Evolutionary conservation across 2,329 filamentous ascomycete genomes (phyloP), one percentile per base, ranked within the genome.

Genomic region (Ceratocystis smalleyi): DNA sequence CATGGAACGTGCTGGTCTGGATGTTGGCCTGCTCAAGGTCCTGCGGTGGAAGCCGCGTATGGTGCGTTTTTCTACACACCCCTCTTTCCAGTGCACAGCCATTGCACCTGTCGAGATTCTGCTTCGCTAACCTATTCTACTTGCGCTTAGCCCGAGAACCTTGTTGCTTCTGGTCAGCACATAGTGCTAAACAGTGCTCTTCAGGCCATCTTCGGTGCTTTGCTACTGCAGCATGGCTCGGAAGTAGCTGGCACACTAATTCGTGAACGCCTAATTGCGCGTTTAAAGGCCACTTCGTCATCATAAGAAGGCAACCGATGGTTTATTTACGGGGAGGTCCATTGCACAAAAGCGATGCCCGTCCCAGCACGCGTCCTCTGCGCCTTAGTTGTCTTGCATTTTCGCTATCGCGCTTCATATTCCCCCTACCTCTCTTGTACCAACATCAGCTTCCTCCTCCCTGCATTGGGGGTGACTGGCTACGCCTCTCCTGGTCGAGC

Each of bases 11-110:
- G 74, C 99, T 67, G 92, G 87, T 15, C 74, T 81, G 47, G 80
- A 83, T 32, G 85, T 89, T 66, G 88, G 89, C 0, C 72, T 99
- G 71, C 75, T 83, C 65, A 80, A 83, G 47, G 89, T 96, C 27
- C 77, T 96, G 69, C 81, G 94, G 75, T 97, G 94, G 94, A 89
- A 88, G 74, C 94, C 94, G 32, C 84, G 82, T 76, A 81, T 87
- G 77, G 91, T 95, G 78, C 72, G 83, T 73, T 63, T 35, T 40
- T 15, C 12, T 12, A 40, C 1, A 22, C 24, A 8, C 49, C 15
- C n/a, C 40, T 4, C 40, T 4, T 55, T 10, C 6, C 17, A 6
- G 7, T 32, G 6, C 27, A 30, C 5, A 19, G 5, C 17, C 4
- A 15, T 32, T 57, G 54, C n/a, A 32, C 17, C 32, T n/a, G 8